Percentiles rank a stretch among this genome's conserved stretches.
These are phyloP conservation scores for Lentinus brumalis DNA, from an alignment of 768 basidiomycete species.

Conservation along the genomic window DNA sequence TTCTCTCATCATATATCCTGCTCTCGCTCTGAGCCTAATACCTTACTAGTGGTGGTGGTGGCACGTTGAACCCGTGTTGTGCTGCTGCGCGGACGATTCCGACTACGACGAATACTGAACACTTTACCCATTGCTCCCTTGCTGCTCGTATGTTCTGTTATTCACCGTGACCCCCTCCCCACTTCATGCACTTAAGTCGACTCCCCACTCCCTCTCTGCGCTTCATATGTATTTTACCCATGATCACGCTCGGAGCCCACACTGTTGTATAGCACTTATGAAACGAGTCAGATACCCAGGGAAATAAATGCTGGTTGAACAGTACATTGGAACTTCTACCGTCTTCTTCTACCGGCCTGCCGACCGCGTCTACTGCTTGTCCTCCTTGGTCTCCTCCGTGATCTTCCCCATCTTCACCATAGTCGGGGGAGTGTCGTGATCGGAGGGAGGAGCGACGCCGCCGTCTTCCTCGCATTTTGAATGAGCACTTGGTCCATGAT, in stretches of 20 bases:
- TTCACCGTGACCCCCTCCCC: background rate
- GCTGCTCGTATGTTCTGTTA: background rate
- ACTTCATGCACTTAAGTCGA: background rate
- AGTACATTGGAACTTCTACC: background rate
- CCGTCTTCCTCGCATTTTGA: slow-evolving; percentile 80
- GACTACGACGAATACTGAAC: slow-evolving; percentile 49
- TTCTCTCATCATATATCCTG: background rate
- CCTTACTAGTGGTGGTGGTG: slow-evolving; percentile 81
- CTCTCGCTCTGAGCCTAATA: background rate
- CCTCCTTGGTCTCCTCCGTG: background rate
- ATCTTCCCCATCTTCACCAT: slow-evolving; percentile 70
- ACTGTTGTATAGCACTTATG: background rate
- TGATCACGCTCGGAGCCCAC: background rate
- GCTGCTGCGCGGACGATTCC: slow-evolving; percentile 56
- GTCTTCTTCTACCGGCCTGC: background rate
- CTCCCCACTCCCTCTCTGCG: slow-evolving; percentile 1
- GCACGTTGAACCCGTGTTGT: slow-evolving; percentile 64
- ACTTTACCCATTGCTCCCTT: background rate
- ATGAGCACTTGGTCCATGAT: slow-evolving; percentile 92
- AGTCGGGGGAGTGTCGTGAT: slow-evolving; percentile 84
- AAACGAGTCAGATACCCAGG: background rate
- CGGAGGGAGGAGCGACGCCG: slow-evolving; percentile 78
- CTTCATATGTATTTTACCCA: background rate
- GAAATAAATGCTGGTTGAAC: background rate
- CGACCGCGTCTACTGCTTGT: background rate